A percentile compares a stretch with the other conserved stretches of the same genome.
These are phyloP conservation scores for Erigeron philadelphicus DNA, from an alignment of 140 eudicot genomes.

Conservation along the genomic window DNA sequence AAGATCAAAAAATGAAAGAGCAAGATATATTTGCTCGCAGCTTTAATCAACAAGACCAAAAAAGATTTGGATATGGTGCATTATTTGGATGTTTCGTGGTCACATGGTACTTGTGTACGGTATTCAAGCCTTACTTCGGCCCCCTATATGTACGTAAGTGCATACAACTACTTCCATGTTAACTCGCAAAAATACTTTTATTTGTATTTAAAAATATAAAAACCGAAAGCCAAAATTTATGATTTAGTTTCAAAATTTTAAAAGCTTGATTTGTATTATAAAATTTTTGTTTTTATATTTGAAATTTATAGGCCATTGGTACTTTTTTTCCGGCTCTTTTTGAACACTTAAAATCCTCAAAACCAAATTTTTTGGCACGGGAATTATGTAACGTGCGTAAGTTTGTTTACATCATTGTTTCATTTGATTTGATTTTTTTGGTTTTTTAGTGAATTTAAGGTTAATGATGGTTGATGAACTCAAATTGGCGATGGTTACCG, in stretches of 20 bases:
- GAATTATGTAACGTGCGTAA: background rate
- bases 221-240: too few relatives aligned
- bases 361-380: too few relatives aligned
- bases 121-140: slow-evolving; percentile 35
- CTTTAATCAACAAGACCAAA: slow-evolving; percentile 44
- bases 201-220: too few relatives aligned
- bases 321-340: too few relatives aligned
- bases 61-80: slow-evolving; percentile 41
- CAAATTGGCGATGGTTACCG: slow-evolving; percentile 23
- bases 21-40: slow-evolving; percentile 47
- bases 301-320: too few relatives aligned
- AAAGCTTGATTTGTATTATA: too few relatives aligned
- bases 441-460: slow-evolving; percentile 25
- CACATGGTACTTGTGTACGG: slow-evolving; percentile 30
- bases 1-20: slow-evolving; percentile 23
- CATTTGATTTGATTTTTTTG: background rate
- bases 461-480: slow-evolving; percentile 25
- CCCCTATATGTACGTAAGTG: slow-evolving; percentile 30
- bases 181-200: too few relatives aligned
- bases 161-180: background rate
- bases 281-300: too few relatives aligned
- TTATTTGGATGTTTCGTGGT: slow-evolving; percentile 34
- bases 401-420: background rate
- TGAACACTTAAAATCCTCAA: too few relatives aligned
- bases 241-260: too few relatives aligned